Base-by-base conservation (phyloP, 169 alveolate genomes). In the Eimeria necatrix region DNA sequence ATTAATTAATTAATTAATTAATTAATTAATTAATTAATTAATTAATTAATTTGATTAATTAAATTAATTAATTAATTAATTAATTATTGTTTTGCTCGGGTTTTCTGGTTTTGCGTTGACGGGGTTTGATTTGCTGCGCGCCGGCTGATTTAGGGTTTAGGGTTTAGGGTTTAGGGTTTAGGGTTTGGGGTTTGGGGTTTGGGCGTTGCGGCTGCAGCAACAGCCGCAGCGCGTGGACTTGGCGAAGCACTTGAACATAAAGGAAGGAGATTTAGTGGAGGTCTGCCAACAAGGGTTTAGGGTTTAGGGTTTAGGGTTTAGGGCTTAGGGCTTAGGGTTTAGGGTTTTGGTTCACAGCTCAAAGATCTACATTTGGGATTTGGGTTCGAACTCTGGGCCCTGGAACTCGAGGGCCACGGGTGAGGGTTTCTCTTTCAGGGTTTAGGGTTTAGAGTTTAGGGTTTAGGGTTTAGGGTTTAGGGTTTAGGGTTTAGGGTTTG, bases 191-290 rank as follows among this genome's bases (percentile, higher is more conserved):
- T 22, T 20, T n/a, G 26, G 41, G 85, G 10, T 74, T n/a, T n/a
- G n/a, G n/a, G n/a, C n/a, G n/a, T n/a, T 74, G 10, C 32, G 51
- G 10, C 64, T 46, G 48, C 70, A 86, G 93, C 93, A 24, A 9
- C 93, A 96, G 48, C 98, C 98, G 52, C 95, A 97, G 52, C 94
- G 95, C 22, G 93, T 97, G 32, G 98, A 97, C 88, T 91, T 97
- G 64, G 97, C 98, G 0, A 89, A 95, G 51, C 97, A 97, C 95
- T 88, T 97, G 92, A 97, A 97, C 95, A 96, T 97, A 83, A 94
- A 96, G 80, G 98, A 96, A 51, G 98, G 98, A 8, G 98, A 97
- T 80, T 95, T 97, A 74, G 99, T 98, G 41, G 81, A 60, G 94
- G 96, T 81, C 22, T 6, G 95, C 12, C 4, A 1, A 4, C 48